Evolutionary conservation across 2,329 filamentous ascomycete species (phyloP).

Genomic region (Westerdykella ornata): DNA sequence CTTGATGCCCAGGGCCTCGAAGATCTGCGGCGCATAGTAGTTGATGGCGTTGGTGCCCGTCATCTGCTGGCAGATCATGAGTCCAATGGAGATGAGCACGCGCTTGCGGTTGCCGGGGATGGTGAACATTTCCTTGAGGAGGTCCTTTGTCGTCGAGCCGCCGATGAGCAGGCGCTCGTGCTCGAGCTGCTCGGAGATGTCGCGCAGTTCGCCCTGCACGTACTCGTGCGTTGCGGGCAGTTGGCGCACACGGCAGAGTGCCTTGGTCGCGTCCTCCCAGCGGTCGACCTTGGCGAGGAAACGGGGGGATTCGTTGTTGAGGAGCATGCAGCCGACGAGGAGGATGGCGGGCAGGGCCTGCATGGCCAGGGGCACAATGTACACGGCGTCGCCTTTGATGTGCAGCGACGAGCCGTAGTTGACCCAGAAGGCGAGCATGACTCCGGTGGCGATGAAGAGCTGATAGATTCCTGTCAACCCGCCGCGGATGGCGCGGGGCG

Average conservation of each 20-base stretch:
- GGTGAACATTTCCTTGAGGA: slow-evolving; percentile 41
- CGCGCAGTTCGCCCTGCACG: slow-evolving; percentile 32
- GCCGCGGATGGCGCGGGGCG: slow-evolving; percentile 54
- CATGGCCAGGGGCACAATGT: slow-evolving; percentile 57
- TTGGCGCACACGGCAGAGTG: slow-evolving; percentile 53
- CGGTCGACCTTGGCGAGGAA: slow-evolving; percentile 62
- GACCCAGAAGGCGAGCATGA: slow-evolving; percentile 50
- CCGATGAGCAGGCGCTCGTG: slow-evolving; percentile 53
- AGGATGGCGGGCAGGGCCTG: slow-evolving; percentile 59
- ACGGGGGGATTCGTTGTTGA: slow-evolving; percentile 60
- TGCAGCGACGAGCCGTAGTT: slow-evolving; percentile 49
- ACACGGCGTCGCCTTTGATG: slow-evolving; percentile 46
- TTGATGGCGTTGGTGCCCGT: slow-evolving; percentile 51
- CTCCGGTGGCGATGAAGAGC: slow-evolving; percentile 50
- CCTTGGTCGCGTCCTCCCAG: slow-evolving; percentile 56
- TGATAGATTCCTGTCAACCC: slow-evolving; percentile 56
- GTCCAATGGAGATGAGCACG: slow-evolving; percentile 56
- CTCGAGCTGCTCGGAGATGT: slow-evolving; percentile 37
- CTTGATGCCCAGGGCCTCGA: slow-evolving; percentile 56
- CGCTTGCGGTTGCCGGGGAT: slow-evolving; percentile 52
- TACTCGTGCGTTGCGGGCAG: slow-evolving; percentile 38
- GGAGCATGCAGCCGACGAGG: slow-evolving; percentile 54
- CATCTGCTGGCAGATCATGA: slow-evolving; percentile 66
- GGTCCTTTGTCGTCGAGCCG: slow-evolving; percentile 41
- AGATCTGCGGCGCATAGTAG: slow-evolving; percentile 66